phyloP scores from a whole-genome alignment of 371 early-diverging fungal genomes.

The Umbelopsis sp. region DNA sequence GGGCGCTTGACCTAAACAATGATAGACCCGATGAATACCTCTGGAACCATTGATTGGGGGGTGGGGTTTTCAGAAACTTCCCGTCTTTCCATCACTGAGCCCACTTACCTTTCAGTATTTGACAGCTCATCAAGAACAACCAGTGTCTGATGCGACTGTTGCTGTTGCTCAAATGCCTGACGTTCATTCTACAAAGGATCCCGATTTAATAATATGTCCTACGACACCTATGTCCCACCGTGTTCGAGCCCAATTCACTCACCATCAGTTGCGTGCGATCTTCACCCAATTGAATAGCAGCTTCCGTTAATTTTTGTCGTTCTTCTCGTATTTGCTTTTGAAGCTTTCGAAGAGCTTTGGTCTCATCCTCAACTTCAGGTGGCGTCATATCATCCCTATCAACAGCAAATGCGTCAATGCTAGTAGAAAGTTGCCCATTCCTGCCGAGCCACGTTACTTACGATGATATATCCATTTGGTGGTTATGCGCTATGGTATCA shows the following conservation, averaged over 20 bases:
- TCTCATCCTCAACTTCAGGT: conserved; percentile 10
- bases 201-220: background rate
- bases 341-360: conserved; percentile 18
- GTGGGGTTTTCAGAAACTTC: too few relatives aligned
- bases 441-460: background rate
- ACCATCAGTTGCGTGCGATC: conserved; percentile 38
- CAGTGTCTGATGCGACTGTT: conserved; percentile 8
- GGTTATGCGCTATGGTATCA: conserved; percentile 31
- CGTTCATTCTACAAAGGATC: background rate
- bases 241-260: background rate
- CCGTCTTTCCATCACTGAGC: too few relatives aligned
- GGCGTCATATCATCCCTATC: background rate
- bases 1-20: background rate
- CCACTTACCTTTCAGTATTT: background rate
- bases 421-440: background rate
- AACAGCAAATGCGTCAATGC: background rate
- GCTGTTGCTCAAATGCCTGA: background rate
- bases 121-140: conserved; percentile 9
- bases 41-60: background rate
- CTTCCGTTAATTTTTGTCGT: conserved; percentile 35
- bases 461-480: conserved; percentile 8
- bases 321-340: conserved; percentile 29
- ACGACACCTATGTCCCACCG: too few relatives aligned
- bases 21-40: background rate
- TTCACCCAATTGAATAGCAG: conserved; percentile 41